A percentile compares a stretch with the other conserved stretches of the same genome.
phyloP scores from a whole-genome alignment of 352 stramenopile genomes.

The Pythium aquatile region DNA sequence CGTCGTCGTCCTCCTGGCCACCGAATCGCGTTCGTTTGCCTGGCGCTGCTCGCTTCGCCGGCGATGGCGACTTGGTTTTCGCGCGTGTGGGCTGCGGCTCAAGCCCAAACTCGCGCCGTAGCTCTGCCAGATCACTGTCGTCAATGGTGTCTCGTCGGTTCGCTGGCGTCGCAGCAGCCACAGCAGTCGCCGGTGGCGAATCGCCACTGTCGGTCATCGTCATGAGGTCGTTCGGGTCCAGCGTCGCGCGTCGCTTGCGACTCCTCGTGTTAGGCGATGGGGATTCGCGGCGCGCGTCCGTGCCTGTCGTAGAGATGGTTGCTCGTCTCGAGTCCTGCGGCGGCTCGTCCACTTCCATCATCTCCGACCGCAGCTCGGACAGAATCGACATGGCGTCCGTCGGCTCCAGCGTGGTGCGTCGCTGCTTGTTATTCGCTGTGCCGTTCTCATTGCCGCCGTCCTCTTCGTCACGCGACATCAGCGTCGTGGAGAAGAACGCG shows the following conservation, averaged over 20 bases:
- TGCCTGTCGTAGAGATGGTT: constrained; percentile 10
- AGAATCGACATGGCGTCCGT: constrained; percentile 45
- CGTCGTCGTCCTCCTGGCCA: not conserved
- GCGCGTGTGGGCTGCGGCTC: not conserved
- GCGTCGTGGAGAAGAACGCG: constrained; percentile 45
- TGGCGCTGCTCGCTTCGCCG: not conserved
- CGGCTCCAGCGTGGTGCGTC: constrained; percentile 54
- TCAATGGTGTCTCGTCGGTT: constrained; percentile 64
- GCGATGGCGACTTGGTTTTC: constrained; percentile 9
- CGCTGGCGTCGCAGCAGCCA: constrained; percentile 5
- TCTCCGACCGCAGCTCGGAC: constrained; percentile 31
- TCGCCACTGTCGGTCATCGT: constrained; percentile 20
- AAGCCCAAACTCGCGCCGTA: constrained; percentile 19
- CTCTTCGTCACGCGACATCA: constrained; percentile 36
- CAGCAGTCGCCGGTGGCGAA: not conserved
- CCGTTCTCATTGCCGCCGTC: constrained; percentile 13
- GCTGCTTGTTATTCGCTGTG: constrained; percentile 7
- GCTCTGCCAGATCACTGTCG: constrained; percentile 22
- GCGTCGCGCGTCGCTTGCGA: constrained; percentile 39
- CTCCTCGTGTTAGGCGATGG: constrained; percentile 29
- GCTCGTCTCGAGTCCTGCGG: not conserved
- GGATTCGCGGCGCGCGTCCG: not conserved
- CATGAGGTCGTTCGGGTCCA: constrained; percentile 51
- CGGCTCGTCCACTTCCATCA: not conserved
- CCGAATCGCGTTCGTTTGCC: constrained; percentile 14